These are phyloP conservation scores for Neurospora discreta DNA, from an alignment of 495 filamentous ascomycete genomes.

Conservation along the genomic window DNA sequence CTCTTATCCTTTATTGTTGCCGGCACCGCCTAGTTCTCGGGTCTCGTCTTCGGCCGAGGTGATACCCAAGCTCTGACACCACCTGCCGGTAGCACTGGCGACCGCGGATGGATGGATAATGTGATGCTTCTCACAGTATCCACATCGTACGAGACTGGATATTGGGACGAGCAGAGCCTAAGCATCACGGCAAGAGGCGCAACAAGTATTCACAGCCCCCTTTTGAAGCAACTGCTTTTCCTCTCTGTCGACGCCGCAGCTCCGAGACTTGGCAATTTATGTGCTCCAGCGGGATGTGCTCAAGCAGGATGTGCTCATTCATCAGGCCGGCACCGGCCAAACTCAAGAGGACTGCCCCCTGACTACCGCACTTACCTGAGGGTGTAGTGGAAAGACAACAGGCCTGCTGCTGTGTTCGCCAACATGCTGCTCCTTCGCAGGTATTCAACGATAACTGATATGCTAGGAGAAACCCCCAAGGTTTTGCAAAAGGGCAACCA, in stretches of 20 bases:
- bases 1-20: neutral
- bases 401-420: neutral
- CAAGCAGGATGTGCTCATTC: neutral
- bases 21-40: neutral
- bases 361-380: neutral
- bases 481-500: neutral
- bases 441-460: neutral
- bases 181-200: neutral
- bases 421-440: neutral
- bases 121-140: neutral
- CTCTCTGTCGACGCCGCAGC: neutral
- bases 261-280: neutral
- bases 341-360: neutral
- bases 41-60: neutral
- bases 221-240: neutral
- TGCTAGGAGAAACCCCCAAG: neutral
- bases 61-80: neutral
- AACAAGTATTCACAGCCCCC: neutral
- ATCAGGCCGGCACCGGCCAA: neutral
- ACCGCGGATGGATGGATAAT: neutral
- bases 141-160: neutral
- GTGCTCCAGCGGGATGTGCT: neutral
- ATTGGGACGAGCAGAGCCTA: too few relatives aligned
- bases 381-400: neutral
- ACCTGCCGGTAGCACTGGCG: neutral